Evolutionary conservation across 768 basidiomycete species (phyloP), one percentile per base, ranked within the genome.

Genomic region (Boletellus ananiceps): DNA sequence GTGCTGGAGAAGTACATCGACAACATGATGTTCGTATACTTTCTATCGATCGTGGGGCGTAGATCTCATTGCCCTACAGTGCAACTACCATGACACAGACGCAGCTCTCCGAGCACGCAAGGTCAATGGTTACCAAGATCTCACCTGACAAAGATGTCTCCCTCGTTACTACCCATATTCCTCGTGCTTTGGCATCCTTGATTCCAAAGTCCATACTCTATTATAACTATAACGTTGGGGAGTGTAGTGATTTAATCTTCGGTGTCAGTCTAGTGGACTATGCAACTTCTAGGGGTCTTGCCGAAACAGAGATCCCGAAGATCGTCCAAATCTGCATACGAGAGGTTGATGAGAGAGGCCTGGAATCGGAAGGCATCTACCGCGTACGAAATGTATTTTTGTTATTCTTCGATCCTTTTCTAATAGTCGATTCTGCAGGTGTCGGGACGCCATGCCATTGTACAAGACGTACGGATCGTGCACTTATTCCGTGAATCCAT

Each of bases 181-280:
- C 82, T 9, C 81, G 80, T 31, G 78, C 83, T 14, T 67, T 90
- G 44, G 76, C 80, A 3, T 76, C 77, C 25, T 75, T 83, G 14
- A 83, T 81, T 44, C 89, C 87, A 15, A 82, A 82, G 51, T 83
- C 82, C 12, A 75, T 83, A 33, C 70, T 88, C 58, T 92, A 93
- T 67, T 76, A 86, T 58, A 84, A 88, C 61, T 85, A 80, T 48
- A 74, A 77, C 52, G 86, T 95, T 21, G 93, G 93, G 21, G 82
- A 84, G 62, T 96, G 93, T 61, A 80, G 78, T 45, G 92, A 94
- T 66, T 69, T 96, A 21, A 88, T 94, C 31, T 96, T 95, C 62
- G 93, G 93, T 19, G 83, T 94, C 56, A 85, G 81, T 56, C 70
- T 96, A 49, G 83, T 86, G 35, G 93, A 94, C 61, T 95, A 96